phyloP scores from a whole-genome alignment of 441 rosid genomes.

The Populus hybrid region DNA sequence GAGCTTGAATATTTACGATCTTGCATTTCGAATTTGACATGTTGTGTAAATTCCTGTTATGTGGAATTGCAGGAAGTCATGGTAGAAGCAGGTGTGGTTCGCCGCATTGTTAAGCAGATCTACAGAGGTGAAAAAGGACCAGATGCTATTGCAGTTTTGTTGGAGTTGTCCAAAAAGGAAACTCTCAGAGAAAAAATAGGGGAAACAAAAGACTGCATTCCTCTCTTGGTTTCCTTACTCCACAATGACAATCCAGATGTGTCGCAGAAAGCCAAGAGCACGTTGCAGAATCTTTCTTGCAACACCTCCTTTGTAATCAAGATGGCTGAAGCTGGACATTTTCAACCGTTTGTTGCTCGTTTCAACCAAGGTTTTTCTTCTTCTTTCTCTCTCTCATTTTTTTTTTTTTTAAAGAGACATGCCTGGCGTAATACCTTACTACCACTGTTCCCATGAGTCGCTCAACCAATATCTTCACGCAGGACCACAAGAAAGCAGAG shows the following conservation, averaged over 20 bases:
- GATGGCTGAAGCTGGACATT: slow-evolving; percentile 50
- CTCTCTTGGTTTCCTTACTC: slow-evolving; percentile 45
- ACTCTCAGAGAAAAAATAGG: slow-evolving; percentile 39
- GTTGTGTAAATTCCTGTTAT: neutral
- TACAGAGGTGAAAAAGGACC: slow-evolving; percentile 30
- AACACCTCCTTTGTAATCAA: slow-evolving; percentile 44
- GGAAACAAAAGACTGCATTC: slow-evolving; percentile 40
- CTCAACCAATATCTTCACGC: slow-evolving; percentile 10
- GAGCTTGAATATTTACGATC: neutral
- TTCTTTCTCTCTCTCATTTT: neutral
- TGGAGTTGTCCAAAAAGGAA: slow-evolving; percentile 41
- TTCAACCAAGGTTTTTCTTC: slow-evolving; percentile 36
- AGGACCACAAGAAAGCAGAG: slow-evolving; percentile 45
- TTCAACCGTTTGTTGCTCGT: slow-evolving; percentile 37
- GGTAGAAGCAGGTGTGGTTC: slow-evolving; percentile 37
- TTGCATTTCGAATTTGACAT: neutral
- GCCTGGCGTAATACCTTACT: neutral
- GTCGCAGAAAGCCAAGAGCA: slow-evolving; percentile 29
- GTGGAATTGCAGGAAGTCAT: slow-evolving; percentile 36
- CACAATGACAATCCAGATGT: slow-evolving; percentile 21
- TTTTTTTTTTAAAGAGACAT: neutral
- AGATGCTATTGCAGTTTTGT: slow-evolving; percentile 33
- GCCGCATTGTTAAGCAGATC: slow-evolving; percentile 38
- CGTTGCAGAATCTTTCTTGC: slow-evolving; percentile 44
- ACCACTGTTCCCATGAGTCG: neutral